A percentile compares a stretch with the other conserved stretches of the same genome.
Conservation (phyloP, 176 grass and related monocot species). For the Triticum dicoccoides region DNA sequence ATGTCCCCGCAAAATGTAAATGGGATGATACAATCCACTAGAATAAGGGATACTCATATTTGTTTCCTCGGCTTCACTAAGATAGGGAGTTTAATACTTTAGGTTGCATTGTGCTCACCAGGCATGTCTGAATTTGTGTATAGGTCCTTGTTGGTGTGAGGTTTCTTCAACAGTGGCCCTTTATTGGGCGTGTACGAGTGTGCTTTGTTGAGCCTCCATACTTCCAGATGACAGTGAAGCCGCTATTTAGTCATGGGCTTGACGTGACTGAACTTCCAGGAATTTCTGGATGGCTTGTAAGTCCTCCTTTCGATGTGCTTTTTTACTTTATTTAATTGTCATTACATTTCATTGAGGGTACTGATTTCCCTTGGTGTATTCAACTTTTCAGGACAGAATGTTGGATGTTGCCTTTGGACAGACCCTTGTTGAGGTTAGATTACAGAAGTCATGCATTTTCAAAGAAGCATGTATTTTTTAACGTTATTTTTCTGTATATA, state of each 20-base stretch:
- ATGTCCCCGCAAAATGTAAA: not conserved
- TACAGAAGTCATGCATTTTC: not conserved
- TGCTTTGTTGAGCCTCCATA: conserved; percentile 98
- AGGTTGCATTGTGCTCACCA: not conserved
- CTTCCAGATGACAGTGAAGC: conserved; percentile 97
- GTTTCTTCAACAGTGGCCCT: conserved; percentile 87
- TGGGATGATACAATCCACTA: not conserved
- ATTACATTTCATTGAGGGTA: not conserved
- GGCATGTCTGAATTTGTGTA: conserved; percentile 12
- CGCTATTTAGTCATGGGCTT: conserved; percentile 81
- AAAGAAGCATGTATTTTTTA: not conserved
- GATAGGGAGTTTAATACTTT: not conserved
- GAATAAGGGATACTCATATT: not conserved
- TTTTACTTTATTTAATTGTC: conserved; percentile 3
- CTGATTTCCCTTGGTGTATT: conserved; percentile 23
- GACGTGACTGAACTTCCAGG: conserved; percentile 96
- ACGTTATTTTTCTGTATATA: conserved; percentile 4
- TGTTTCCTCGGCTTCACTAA: not conserved
- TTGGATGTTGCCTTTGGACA: conserved; percentile 87
- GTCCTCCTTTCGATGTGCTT: not conserved
- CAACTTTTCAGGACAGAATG: conserved; percentile 72
- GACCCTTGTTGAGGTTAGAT: conserved; percentile 94
- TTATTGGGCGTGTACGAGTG: conserved; percentile 77
- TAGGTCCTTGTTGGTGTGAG: conserved; percentile 90
- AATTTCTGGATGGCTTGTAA: conserved; percentile 99